Percentiles rank a stretch among this genome's conserved stretches.
phyloP scores from a whole-genome alignment of 2,329 filamentous ascomycete species.

The Fusarium tanahbumbuense region DNA sequence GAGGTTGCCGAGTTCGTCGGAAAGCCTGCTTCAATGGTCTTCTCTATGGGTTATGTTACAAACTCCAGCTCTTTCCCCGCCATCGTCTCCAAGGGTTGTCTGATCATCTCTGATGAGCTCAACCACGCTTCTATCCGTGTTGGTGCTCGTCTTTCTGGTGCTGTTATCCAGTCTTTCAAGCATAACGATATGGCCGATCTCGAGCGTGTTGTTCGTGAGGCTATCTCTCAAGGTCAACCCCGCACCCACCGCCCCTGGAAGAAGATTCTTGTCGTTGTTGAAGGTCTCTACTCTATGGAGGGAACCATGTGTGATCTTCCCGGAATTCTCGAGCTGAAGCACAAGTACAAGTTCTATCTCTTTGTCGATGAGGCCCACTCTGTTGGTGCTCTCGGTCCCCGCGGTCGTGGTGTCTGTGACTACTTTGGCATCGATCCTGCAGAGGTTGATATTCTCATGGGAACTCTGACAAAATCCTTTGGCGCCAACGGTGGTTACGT shows the following conservation, averaged over 20 bases:
- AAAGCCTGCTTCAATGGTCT: slow-evolving; percentile 94
- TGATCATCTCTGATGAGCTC: slow-evolving; percentile 96
- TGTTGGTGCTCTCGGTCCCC: slow-evolving; percentile 89
- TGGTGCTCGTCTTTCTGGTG: slow-evolving; percentile 91
- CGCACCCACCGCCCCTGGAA: slow-evolving; percentile 99
- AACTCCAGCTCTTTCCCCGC: slow-evolving; percentile 94
- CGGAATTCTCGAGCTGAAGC: slow-evolving; percentile 85
- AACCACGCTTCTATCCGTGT: slow-evolving; percentile 99
- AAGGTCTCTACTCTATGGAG: slow-evolving; percentile 99
- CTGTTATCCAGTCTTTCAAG: slow-evolving; percentile 95
- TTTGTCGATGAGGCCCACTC: slow-evolving; percentile 98
- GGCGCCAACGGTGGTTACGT: slow-evolving; percentile 98
- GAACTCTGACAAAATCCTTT: slow-evolving; percentile 97
- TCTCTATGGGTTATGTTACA: slow-evolving; percentile 98
- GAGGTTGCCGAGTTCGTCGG: slow-evolving; percentile 92
- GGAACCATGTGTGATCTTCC: slow-evolving; percentile 99
- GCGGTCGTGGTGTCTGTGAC: slow-evolving; percentile 93
- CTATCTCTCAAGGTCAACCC: slow-evolving; percentile 95
- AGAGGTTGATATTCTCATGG: slow-evolving; percentile 96
- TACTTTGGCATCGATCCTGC: slow-evolving; percentile 92
- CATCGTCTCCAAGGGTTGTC: slow-evolving; percentile 89
- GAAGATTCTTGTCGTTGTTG: slow-evolving; percentile 96
- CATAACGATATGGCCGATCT: slow-evolving; percentile 95
- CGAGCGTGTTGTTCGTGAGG: slow-evolving; percentile 87
- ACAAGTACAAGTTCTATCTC: slow-evolving; percentile 95